These are phyloP conservation scores for Naganishia kalamii DNA, from an alignment of 768 basidiomycete genomes.

Conservation along the genomic window DNA sequence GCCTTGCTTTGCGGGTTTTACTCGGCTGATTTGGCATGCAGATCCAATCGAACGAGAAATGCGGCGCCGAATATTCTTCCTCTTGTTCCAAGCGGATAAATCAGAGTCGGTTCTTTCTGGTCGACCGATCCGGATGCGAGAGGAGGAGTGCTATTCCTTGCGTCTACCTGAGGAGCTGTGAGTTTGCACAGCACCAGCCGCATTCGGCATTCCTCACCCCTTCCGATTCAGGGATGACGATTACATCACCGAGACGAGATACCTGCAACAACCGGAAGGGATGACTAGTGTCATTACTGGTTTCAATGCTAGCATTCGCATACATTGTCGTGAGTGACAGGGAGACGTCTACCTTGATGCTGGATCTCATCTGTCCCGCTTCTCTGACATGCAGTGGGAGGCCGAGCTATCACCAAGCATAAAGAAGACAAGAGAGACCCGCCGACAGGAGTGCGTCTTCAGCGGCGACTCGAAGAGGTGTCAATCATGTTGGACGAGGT, in stretches of 20 bases:
- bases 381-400: slow-evolving; percentile 26
- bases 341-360: neutral
- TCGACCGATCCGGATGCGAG: slow-evolving; percentile 74
- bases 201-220: neutral
- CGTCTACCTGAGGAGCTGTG: slow-evolving; percentile 40
- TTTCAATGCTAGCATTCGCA: slow-evolving; percentile 76
- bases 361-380: neutral
- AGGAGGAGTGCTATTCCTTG: slow-evolving; percentile 66
- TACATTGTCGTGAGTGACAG: slow-evolving; percentile 52
- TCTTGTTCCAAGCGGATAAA: slow-evolving; percentile 85
- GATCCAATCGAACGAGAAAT: slow-evolving; percentile 79
- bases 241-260: slow-evolving; percentile 73
- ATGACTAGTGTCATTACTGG: slow-evolving; percentile 79
- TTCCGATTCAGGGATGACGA: slow-evolving; percentile 47
- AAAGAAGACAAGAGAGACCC: slow-evolving; percentile 33
- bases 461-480: slow-evolving; percentile 63
- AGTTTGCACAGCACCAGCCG: slow-evolving; percentile 28
- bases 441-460: slow-evolving; percentile 32
- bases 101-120: slow-evolving; percentile 64
- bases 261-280: slow-evolving; percentile 78
- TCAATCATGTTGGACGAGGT: slow-evolving; percentile 72
- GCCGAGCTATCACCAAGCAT: slow-evolving; percentile 33
- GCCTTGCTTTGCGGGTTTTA: slow-evolving; percentile 28
- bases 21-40: slow-evolving; percentile 70
- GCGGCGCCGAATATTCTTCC: slow-evolving; percentile 78